Evolutionary conservation across 164 flowering plant species (phyloP), one percentile per base, ranked within the genome.

Genomic region (Akebia trifoliata): DNA sequence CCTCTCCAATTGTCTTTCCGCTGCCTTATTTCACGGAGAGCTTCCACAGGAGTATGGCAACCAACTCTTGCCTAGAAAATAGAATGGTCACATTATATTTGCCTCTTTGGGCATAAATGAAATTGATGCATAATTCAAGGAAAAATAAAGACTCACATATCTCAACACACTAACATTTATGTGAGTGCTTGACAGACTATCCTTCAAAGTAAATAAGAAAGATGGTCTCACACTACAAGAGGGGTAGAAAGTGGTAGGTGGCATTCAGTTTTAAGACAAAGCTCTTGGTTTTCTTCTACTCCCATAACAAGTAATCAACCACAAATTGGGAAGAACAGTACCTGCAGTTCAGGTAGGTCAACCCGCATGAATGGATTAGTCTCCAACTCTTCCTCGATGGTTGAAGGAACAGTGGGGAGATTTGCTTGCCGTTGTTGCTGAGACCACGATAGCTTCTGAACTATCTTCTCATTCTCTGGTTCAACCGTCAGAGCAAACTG

Each of bases 341-440:
- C 98, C 97, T 84, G 94, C 56, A 87, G 48, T 56, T 90, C 83
- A 2, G 92, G 94, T 17, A 80, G 67, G 68, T 82, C 90, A 52
- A 78, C 91, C 28, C 97, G 82, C 85, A 92, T 82, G 63, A 87
- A 93, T 1, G 97, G 97, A 59, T 93, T 90, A 0, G 84, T 87
- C 66, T 90, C 92, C 73, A 81, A 22, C 68, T 93, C 98, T 46
- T 93, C 92, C 65, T 67, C 81, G 34, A 93, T 85, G 31, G 96
- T 77, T 15, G 97, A 90, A 12, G 98, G 97, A 62, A 90, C 63
- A 35, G 98, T 93, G 15, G 97, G 90, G 25, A 79, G 81, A 59
- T 80, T 84, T 24, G 69, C 69, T 66, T 71, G 59, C 29, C 81
- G 83, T 64, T 90, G 89, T 9, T 76, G 65, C 68, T 81, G 71